Evolutionary conservation across 495 filamentous ascomycete genomes (phyloP), one percentile per base, ranked within the genome.

Genomic region (Cetradonia linearis): DNA sequence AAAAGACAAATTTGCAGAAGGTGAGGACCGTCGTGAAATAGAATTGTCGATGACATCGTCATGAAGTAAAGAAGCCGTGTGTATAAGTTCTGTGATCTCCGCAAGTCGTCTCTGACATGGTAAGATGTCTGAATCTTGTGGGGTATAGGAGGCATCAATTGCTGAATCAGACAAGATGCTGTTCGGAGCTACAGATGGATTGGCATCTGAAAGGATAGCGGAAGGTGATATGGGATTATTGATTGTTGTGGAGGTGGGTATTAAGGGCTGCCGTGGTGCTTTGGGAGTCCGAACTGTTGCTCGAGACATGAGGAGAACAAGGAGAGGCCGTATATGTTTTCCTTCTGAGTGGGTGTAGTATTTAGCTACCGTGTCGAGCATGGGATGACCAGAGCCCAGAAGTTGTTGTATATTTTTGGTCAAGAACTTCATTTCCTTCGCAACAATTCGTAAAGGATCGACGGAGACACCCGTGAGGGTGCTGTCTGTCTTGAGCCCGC

Each of bases 41-140:
- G 93, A 91, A 65, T 91, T 88, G 69, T 98, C 93, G 66, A 98
- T 94, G 31, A 98, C 94, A 74, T 98, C 93, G 77, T 98, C 93
- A 71, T 98, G 93, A 5, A 98, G 81, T 27, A 98, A 82, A 14
- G 93, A 96, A 3, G 93, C 93, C 3, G 93, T 96, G 71, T 96
- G 94, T 55, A 97, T 96, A 42, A 98, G 74, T 70, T 98, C 94
- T 20, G 90, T 91, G 70, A 98, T 97, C 71, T 98, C 93, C 58
- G 93, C 94, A 38, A 98, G 80, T 40, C 93, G 83, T 53, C 89
- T 78, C 68, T 98, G 91, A n/a, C 90, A 87, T 2, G 94, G 91
- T 23, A 97, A 82, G 60, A 98, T 91, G 54, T 89, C 84, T 54
- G 82, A 78, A 59, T 87, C 83, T 40, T 78, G 74, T 20, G 74